phyloP scores from a whole-genome alignment of 768 basidiomycete genomes.

The Cystofilobasidium macerans region DNA sequence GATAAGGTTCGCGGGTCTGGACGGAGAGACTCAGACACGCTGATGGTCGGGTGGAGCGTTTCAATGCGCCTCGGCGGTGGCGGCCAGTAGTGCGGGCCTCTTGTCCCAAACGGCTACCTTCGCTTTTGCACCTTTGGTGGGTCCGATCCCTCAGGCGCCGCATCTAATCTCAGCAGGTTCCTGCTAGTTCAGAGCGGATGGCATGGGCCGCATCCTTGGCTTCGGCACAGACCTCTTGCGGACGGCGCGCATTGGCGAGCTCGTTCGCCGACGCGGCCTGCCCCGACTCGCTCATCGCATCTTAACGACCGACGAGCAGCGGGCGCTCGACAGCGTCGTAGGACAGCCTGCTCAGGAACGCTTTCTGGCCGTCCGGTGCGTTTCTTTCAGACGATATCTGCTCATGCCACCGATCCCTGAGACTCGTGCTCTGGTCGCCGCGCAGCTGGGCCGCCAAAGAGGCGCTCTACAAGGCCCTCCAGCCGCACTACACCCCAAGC shows the following conservation, averaged over 20 bases:
- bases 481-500: conserved; percentile 12
- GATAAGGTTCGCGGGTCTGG: too few species aligned
- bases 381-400: too few species aligned
- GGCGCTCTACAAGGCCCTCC: conserved; percentile 24
- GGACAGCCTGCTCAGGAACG: not conserved
- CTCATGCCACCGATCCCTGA: too few species aligned
- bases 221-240: conserved; percentile 21
- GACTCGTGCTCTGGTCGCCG: not conserved
- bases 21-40: too few species aligned
- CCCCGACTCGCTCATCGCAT: conserved; percentile 7
- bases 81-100: too few species aligned
- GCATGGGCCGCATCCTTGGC: conserved; percentile 17
- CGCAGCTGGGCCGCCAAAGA: conserved; percentile 25
- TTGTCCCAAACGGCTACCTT: too few species aligned
- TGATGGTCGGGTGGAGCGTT: too few species aligned
- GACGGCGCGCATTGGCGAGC: conserved; percentile 9
- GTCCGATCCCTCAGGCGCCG: too few species aligned
- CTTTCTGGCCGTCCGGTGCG: conserved; percentile 10
- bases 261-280: conserved; percentile 14
- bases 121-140: too few species aligned
- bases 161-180: too few species aligned
- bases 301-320: conserved; percentile 1
- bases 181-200: too few species aligned
- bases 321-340: not conserved
- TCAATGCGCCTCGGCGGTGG: too few species aligned